Conservation (phyloP, 164 flowering plant genomes). For the Chloranthus sessilifolius region DNA sequence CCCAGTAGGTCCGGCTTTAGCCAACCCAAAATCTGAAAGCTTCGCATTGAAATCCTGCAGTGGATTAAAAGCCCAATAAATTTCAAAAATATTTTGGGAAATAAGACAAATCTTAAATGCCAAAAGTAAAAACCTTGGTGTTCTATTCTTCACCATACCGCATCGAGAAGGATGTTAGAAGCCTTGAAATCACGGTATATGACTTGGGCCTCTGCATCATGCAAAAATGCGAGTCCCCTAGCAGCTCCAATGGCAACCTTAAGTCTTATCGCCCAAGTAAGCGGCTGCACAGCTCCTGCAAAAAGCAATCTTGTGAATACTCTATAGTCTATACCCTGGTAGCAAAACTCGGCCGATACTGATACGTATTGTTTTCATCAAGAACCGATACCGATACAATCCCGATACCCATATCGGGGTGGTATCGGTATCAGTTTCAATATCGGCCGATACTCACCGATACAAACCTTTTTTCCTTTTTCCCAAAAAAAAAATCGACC, state of each 20-base stretch:
- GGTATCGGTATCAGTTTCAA: too few species aligned
- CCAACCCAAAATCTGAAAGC: constrained; percentile 93
- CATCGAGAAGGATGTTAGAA: constrained; percentile 79
- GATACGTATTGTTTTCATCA: too few species aligned
- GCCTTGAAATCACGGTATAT: constrained; percentile 90
- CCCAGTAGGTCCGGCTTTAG: constrained; percentile 92
- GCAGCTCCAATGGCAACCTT: constrained; percentile 92
- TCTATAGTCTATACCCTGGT: too few species aligned
- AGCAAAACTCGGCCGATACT: too few species aligned
- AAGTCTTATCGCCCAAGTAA: constrained; percentile 79
- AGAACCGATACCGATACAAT: too few species aligned
- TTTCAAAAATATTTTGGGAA: neutral
- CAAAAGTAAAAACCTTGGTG: neutral
- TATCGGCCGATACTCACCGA: too few species aligned
- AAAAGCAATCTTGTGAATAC: too few species aligned
- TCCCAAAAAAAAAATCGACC: too few species aligned
- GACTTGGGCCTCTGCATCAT: constrained; percentile 68
- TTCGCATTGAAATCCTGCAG: constrained; percentile 80
- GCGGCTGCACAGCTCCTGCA: constrained; percentile 79
- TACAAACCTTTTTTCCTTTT: too few species aligned
- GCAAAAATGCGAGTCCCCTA: constrained; percentile 76
- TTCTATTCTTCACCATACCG: constrained; percentile 38
- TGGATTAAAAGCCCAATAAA: constrained; percentile 1
- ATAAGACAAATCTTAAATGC: neutral
- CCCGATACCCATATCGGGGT: too few species aligned